phyloP scores from a whole-genome alignment of 768 basidiomycete genomes.

The Cystofilobasidium bisporidii region DNA sequence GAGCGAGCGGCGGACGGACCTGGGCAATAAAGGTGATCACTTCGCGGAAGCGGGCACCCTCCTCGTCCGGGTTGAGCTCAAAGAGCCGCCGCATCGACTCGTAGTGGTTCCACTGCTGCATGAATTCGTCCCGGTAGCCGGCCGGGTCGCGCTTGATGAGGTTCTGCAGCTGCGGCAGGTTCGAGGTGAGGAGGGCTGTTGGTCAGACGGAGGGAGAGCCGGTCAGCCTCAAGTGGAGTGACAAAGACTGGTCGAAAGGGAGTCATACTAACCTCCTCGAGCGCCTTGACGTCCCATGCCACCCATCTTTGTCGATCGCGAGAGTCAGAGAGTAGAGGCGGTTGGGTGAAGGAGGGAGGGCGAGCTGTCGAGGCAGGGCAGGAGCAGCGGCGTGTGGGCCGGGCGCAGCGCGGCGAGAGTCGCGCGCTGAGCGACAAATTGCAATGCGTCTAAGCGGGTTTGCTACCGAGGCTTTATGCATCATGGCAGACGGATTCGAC shows the following conservation, averaged over 20 bases:
- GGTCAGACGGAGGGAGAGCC: no score
- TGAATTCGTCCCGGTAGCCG: conserved; percentile 87
- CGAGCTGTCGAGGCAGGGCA: background rate
- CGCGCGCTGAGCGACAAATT: no score
- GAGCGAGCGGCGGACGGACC: conserved; percentile 41
- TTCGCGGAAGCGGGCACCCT: conserved; percentile 65
- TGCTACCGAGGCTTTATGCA: no score
- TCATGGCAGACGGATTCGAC: no score
- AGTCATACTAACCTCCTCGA: conserved; percentile 6
- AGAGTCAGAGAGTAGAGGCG: background rate
- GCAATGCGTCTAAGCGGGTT: no score
- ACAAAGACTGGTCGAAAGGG: no score
- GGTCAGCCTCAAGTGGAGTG: background rate
- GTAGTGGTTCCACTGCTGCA: conserved; percentile 87
- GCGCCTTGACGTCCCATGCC: conserved; percentile 27
- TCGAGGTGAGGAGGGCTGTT: conserved; percentile 69
- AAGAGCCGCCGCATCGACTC: conserved; percentile 78
- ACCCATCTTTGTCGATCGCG: conserved; percentile 11
- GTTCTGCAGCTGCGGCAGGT: conserved; percentile 91
- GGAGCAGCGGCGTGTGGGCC: no score
- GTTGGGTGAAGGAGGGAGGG: background rate
- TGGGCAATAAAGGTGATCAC: conserved; percentile 86
- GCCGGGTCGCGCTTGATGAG: conserved; percentile 87
- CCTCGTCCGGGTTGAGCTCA: conserved; percentile 66
- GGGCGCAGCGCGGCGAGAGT: no score